Evolutionary conservation across 2,329 filamentous ascomycete species (phyloP), one percentile per base, ranked within the genome.

Genomic region (Venturia aucupariae): DNA sequence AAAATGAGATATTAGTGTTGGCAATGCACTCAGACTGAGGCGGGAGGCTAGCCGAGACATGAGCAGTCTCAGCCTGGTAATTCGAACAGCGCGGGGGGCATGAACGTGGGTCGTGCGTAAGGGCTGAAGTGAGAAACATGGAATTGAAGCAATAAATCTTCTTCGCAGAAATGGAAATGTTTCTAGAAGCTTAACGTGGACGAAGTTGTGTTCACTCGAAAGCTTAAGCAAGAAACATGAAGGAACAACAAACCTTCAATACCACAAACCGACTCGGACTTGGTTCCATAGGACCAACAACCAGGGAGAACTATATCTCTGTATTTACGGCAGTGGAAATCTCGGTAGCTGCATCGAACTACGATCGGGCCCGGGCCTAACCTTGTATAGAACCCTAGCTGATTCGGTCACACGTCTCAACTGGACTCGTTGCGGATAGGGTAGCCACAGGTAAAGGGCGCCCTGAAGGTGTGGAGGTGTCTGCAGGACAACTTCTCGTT

Each of bases 11-110:
- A 51, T 51, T 22, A 27, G 51, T 10, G 51, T 57, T 57, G 30
- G 30, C 51, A 51, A 27, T 57, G 51, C 51, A 35, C 51, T 35
- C 51, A 57, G 27, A 5, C 24, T 30, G 51, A n/a, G 51, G 51
- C 27, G 51, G 51, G 51, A 35, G 30, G 27, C 27, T 57, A 57
- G 51, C 51, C 51, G 51, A 57, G 51, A 57, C 51, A 35, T 11
- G 27, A 57, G 27, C 51, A 57, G 51, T 57, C 51, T 57, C 51
- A 57, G 51, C 51, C 51, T 57, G 51, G 51, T 57, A 35, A 57
- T 57, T 57, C 51, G 30, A 57, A 22, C 27, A 57, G 1, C 51
- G 15, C 17, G 30, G 30, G 51, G 51, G 51, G 51, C 51, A 57
- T 57, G 27, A 57, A 35, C 10, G 51, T 57, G 51, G 51, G 51